Conservation (phyloP, 345 rosid genomes). For the Aegle marmelos region DNA sequence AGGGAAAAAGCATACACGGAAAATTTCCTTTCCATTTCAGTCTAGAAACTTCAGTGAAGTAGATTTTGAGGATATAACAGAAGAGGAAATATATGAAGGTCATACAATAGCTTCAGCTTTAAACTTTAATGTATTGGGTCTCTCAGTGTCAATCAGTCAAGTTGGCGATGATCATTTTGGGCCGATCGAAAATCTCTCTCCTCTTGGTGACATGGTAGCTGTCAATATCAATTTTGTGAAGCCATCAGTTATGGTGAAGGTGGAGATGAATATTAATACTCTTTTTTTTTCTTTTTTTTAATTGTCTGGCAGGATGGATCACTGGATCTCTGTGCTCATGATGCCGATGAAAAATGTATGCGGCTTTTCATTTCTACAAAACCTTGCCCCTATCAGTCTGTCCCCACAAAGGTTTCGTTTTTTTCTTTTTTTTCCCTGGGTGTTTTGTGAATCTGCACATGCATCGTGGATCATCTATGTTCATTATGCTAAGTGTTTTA, state of each 20-base stretch:
- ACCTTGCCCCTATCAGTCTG: conserved; percentile 75
- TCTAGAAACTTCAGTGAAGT: conserved; percentile 41
- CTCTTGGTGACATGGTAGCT: conserved; percentile 90
- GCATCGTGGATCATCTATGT: neutral
- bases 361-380: conserved; percentile 80
- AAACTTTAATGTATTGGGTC: conserved; percentile 68
- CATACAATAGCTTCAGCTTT: conserved; percentile 87
- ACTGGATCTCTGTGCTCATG: conserved; percentile 67
- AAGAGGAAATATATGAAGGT: conserved; percentile 80
- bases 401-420: conserved; percentile 76
- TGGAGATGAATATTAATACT: neutral
- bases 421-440: neutral
- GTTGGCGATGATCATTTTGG: conserved; percentile 58
- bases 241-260: neutral
- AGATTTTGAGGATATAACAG: conserved; percentile 57
- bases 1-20: conserved; percentile 49
- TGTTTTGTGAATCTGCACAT: neutral
- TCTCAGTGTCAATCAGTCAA: conserved; percentile 62
- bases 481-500: conserved; percentile 12
- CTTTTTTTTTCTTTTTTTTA: conserved; percentile 10
- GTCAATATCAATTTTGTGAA: neutral
- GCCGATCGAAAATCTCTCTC: conserved; percentile 77
- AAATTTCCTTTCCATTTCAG: conserved; percentile 50
- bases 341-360: conserved; percentile 70
- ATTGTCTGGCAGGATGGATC: conserved; percentile 77